Conservation (phyloP, 306 rosid species). For the Cicer chorassanicum region DNA sequence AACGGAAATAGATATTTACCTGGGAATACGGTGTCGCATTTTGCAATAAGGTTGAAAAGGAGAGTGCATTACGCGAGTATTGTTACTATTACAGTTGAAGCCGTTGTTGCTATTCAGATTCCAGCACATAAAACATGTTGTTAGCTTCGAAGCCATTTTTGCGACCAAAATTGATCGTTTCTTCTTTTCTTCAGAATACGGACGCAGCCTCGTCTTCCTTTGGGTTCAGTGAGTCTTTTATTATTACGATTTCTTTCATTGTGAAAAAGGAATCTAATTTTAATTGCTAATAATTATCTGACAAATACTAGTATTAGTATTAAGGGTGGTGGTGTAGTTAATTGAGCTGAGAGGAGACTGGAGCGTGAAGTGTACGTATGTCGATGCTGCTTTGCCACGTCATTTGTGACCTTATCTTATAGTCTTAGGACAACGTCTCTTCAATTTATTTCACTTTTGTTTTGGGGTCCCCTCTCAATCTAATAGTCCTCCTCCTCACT, state of each 20-base stretch:
- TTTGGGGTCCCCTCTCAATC: too few relatives aligned
- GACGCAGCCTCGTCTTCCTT: too few relatives aligned
- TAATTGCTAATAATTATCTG: neutral
- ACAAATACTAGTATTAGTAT: neutral
- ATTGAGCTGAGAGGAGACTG: neutral
- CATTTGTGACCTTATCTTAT: constrained; percentile 2
- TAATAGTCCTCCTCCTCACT: too few relatives aligned
- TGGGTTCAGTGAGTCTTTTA: neutral
- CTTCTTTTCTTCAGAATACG: neutral
- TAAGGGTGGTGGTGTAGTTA: constrained; percentile 2
- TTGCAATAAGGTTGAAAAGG: constrained; percentile 63
- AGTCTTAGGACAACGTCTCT: too few relatives aligned
- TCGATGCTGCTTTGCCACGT: neutral
- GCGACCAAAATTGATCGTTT: neutral
- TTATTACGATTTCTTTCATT: neutral
- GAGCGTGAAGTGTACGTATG: neutral
- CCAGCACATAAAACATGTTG: constrained; percentile 19
- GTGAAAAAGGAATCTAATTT: neutral
- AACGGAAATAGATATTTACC: constrained; percentile 28
- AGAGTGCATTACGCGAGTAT: constrained; percentile 31
- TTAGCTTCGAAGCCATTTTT: constrained; percentile 23
- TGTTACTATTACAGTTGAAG: constrained; percentile 42
- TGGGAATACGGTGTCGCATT: constrained; percentile 63
- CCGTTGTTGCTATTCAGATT: constrained; percentile 22
- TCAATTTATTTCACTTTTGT: too few relatives aligned